phyloP scores from a whole-genome alignment of 805 yeast genomes.

The Lachancea sp. region DNA sequence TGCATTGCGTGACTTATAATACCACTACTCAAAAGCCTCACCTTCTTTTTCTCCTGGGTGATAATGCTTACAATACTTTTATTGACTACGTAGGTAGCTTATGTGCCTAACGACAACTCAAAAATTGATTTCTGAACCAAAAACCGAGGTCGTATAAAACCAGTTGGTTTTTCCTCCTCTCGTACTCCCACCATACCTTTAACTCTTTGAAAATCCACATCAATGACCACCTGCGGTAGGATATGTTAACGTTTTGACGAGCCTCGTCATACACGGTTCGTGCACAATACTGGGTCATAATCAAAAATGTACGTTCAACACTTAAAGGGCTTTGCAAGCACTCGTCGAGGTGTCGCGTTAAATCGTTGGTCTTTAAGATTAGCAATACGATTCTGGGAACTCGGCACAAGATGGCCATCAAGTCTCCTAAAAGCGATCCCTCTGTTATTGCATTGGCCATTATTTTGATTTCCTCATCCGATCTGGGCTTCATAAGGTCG shows the following conservation, averaged over 20 bases:
- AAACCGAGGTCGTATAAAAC: slow-evolving; percentile 25
- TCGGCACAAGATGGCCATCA: slow-evolving; percentile 70
- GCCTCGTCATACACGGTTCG: slow-evolving; percentile 67
- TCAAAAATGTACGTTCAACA: slow-evolving; percentile 77
- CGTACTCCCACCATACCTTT: slow-evolving; percentile 24
- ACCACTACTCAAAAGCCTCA: no score
- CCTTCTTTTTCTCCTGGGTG: no score
- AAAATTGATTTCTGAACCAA: slow-evolving; percentile 22
- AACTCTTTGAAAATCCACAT: slow-evolving; percentile 23
- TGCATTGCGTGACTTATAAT: no score
- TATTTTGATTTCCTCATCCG: slow-evolving; percentile 53
- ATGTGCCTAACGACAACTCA: slow-evolving; percentile 2
- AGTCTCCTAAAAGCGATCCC: slow-evolving; percentile 58
- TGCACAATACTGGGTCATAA: slow-evolving; percentile 88
- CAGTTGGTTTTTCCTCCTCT: slow-evolving; percentile 25
- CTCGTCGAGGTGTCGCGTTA: slow-evolving; percentile 86
- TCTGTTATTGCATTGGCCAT: slow-evolving; percentile 63
- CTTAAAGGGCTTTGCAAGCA: slow-evolving; percentile 76
- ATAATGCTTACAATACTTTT: no score
- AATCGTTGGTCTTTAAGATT: slow-evolving; percentile 88
- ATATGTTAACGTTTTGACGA: slow-evolving; percentile 33
- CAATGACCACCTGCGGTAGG: slow-evolving; percentile 22
- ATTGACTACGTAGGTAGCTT: background rate
- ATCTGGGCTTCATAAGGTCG: slow-evolving; percentile 50
- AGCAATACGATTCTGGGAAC: slow-evolving; percentile 83